phyloP scores from a whole-genome alignment of 2,329 filamentous ascomycete species.

The Talaromyces amestolkiae region DNA sequence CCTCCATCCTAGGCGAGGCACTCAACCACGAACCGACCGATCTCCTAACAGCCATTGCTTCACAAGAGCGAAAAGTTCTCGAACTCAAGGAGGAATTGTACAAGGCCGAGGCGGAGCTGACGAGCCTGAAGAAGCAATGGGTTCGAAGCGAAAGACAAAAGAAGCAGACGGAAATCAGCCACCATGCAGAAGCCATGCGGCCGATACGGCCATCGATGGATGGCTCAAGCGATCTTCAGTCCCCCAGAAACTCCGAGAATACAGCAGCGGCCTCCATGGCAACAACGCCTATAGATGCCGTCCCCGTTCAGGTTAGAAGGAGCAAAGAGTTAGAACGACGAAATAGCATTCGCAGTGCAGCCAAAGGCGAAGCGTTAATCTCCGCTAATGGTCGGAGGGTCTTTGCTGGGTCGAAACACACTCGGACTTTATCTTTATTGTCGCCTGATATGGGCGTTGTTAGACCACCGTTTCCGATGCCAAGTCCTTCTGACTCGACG shows the following conservation, averaged over 20 bases:
- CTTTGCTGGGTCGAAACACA: constrained; percentile 63
- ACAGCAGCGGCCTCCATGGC: background rate
- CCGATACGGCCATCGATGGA: constrained; percentile 40
- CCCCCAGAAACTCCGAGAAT: background rate
- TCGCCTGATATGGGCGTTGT: constrained; percentile 53
- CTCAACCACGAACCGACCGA: constrained; percentile 55
- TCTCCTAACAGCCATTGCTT: constrained; percentile 85
- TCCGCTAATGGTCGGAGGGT: constrained; percentile 56
- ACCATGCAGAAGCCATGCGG: constrained; percentile 59
- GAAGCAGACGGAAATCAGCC: constrained; percentile 66
- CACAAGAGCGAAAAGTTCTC: constrained; percentile 85
- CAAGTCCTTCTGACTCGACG: constrained; percentile 21
- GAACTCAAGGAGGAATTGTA: constrained; percentile 88
- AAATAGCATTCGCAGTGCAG: constrained; percentile 61
- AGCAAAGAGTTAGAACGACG: constrained; percentile 68
- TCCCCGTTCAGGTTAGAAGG: constrained; percentile 32
- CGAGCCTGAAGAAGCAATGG: constrained; percentile 79
- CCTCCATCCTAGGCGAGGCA: constrained; percentile 28
- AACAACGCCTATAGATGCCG: background rate
- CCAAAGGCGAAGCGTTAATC: constrained; percentile 32
- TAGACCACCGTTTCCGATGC: constrained; percentile 20
- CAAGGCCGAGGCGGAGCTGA: constrained; percentile 75
- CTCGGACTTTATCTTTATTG: constrained; percentile 73
- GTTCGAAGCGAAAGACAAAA: constrained; percentile 71
- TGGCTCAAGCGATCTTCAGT: background rate